Percentiles rank a stretch among this genome's conserved stretches.
Conservation (phyloP, 164 flowering plant genomes). For the Magnolia officinalis region DNA sequence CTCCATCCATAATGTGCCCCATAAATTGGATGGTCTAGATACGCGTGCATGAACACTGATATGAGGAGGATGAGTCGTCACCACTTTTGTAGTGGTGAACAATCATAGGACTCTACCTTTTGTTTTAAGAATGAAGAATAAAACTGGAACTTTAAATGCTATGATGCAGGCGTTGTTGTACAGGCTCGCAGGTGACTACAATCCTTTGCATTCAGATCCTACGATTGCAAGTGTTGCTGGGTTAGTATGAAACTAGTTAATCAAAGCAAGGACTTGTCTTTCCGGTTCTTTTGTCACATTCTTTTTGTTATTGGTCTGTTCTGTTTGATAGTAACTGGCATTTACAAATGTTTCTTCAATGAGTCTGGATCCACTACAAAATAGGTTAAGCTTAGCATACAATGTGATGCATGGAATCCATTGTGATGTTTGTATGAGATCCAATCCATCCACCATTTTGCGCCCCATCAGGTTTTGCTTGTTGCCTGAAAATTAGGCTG, state of each 20-base stretch:
- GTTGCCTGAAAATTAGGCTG: too few species aligned
- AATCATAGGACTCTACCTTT: not conserved
- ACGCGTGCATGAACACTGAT: too few species aligned
- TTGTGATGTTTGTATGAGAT: too few species aligned
- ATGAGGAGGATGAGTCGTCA: too few species aligned
- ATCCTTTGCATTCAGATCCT: constrained; percentile 95
- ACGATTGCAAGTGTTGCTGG: constrained; percentile 71
- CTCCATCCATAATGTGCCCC: too few species aligned
- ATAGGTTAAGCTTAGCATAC: too few species aligned
- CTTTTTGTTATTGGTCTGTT: not conserved
- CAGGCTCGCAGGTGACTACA: constrained; percentile 93
- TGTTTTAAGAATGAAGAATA: not conserved
- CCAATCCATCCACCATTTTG: too few species aligned
- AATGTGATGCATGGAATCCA: too few species aligned
- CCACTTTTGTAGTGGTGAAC: not conserved
- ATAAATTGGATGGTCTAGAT: too few species aligned
- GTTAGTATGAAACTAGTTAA: constrained; percentile 35
- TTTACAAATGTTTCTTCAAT: too few species aligned
- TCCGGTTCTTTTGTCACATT: not conserved
- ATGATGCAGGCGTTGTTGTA: constrained; percentile 78
- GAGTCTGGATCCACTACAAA: too few species aligned
- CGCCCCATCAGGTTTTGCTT: too few species aligned
- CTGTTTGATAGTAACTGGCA: not conserved
- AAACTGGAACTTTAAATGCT: constrained; percentile 1
- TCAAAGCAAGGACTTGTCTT: not conserved